Evolutionary conservation across 148 eudicot genomes (phyloP), one percentile per base, ranked within the genome.

Genomic region (Nepenthes gracilis): DNA sequence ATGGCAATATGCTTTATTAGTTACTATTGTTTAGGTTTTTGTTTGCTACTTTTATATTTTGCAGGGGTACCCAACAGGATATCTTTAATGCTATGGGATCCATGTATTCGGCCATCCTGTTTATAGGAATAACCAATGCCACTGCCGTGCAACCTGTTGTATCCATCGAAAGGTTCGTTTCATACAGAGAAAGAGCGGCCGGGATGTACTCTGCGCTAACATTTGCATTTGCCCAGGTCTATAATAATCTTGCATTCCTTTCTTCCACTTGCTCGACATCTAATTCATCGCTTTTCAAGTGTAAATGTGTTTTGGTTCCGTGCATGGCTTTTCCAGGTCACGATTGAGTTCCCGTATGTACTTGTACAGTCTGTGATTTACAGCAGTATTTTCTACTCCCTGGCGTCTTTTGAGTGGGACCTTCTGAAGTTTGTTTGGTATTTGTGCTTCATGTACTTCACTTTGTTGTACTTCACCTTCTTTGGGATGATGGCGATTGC

Each of bases 11-110:
- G 23, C 23, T 23, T 23, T 23, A 23, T 23, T 23, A 23, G 23
- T 23, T 23, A 23, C 23, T 23, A 23, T 23, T 23, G 23, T 23
- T 23, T 23, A 23, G 0, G 23, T 23, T 23, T 55, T 5, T 47
- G n/a, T 7, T n/a, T 64, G 2, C 38, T 33, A 12, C 12, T 38
- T 63, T 32, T 36, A 36, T 7, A 11, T 53, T 35, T 38, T 10
- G 51, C 70, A 90, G 97, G 81, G 80, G 71, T 47, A 82, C 88
- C 1, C 95, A 90, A 57, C 97, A 86, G 75, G 97, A 90, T 58
- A 86, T 90, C 60, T 81, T 75, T 4, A 90, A 90, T 62, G 97
- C 97, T 6, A 86, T 90, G 97, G 97, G 97, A 70, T 86, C 97
- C 12, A 86, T 90, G 95, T 90, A 86, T 72, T 75, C 97, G 54